These are phyloP conservation scores for Triticum dicoccoides DNA, from an alignment of 176 grass and related monocot genomes.

Conservation along the genomic window DNA sequence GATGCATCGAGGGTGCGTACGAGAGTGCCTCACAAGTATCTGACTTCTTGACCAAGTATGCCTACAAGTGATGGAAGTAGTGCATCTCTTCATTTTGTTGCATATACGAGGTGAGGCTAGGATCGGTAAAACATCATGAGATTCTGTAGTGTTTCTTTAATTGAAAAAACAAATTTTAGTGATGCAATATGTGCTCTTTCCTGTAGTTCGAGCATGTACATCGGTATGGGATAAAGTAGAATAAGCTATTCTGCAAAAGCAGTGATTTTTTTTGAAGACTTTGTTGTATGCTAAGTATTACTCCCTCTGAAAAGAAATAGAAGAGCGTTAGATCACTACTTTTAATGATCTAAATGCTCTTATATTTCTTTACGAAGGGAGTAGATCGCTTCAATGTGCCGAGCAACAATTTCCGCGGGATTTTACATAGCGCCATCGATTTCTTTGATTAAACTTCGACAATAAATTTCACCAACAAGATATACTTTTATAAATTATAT, in stretches of 20 bases:
- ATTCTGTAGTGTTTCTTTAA: slow-evolving; percentile 11
- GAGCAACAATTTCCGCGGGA: no score
- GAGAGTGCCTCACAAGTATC: slow-evolving; percentile 64
- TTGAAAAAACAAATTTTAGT: not conserved
- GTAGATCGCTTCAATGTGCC: no score
- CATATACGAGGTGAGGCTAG: slow-evolving; percentile 12
- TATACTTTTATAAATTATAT: no score
- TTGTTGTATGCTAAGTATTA: no score
- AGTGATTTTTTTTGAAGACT: not conserved
- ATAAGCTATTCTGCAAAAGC: not conserved
- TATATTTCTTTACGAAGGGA: no score
- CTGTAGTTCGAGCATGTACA: slow-evolving; percentile 22
- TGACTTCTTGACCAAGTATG: slow-evolving; percentile 68
- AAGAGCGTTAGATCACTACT: no score
- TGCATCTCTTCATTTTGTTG: not conserved
- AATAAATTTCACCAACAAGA: no score
- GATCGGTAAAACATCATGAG: not conserved
- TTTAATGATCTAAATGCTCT: no score
- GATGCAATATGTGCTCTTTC: not conserved
- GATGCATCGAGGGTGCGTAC: slow-evolving; percentile 81
- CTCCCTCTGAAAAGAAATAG: no score
- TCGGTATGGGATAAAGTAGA: not conserved
- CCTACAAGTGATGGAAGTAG: slow-evolving; percentile 41
- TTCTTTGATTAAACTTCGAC: no score
- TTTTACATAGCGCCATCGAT: no score